Evolutionary conservation across 257 asterid species (phyloP).

Genomic region (Pogostemon cablin): DNA sequence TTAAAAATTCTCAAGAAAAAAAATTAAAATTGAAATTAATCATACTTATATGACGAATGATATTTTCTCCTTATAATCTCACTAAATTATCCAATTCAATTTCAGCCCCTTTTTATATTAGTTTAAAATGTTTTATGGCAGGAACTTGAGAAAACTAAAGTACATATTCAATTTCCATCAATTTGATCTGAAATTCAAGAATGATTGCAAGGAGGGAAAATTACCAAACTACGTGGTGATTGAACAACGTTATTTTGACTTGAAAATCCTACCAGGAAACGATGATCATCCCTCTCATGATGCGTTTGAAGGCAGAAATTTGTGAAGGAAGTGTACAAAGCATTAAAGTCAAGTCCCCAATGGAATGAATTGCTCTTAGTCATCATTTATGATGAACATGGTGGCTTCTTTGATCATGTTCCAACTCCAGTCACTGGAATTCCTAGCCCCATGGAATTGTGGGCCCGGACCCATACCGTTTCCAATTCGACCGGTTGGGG

Average conservation of each 20-base stretch:
- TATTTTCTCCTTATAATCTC: no score
- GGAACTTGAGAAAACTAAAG: slow-evolving; percentile 65
- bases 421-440: slow-evolving; percentile 66
- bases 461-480: slow-evolving; percentile 65
- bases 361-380: slow-evolving; percentile 71
- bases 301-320: slow-evolving; percentile 62
- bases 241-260: slow-evolving; percentile 67
- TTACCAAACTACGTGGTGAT: slow-evolving; percentile 73
- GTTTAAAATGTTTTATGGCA: slow-evolving; percentile 23
- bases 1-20: no score
- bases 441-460: slow-evolving; percentile 67
- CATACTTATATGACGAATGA: no score
- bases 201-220: slow-evolving; percentile 69
- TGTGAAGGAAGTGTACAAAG: slow-evolving; percentile 68
- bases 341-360: slow-evolving; percentile 73
- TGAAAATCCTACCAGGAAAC: slow-evolving; percentile 56
- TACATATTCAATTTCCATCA: slow-evolving; percentile 62
- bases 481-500: slow-evolving; percentile 62
- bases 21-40: no score
- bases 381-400: slow-evolving; percentile 71
- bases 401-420: slow-evolving; percentile 79
- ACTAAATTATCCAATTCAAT: no score
- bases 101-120: no score
- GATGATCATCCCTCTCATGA: slow-evolving; percentile 88
- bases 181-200: slow-evolving; percentile 61